Evolutionary conservation across 2,329 filamentous ascomycete species (phyloP), one percentile per base, ranked within the genome.

Genomic region (Colletotrichum salicis): DNA sequence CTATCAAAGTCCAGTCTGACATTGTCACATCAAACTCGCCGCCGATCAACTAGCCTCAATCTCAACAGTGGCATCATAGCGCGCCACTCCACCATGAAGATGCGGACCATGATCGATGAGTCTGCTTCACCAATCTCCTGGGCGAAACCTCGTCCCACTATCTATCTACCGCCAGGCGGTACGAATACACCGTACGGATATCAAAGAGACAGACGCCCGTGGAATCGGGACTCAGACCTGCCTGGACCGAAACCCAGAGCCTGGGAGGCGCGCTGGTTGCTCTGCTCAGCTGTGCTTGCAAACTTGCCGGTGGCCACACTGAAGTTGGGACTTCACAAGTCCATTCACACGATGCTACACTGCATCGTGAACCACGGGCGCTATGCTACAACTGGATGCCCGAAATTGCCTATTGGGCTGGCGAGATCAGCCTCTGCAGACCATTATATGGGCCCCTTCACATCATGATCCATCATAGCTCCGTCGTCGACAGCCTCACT

Each of bases 401-500:
- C 67, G 60, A 68, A 61, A 66, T 70, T 68, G 63, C 73, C 69
- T 62, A 73, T 74, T 76, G 74, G 69, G 41, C 67, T 48, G 33
- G 35, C 60, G 61, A 67, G 72, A 74, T 70, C 70, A 74, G 41
- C 65, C 62, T 70, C 54, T 70, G 58, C 69, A 68, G 60, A 33
- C 66, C 48, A 54, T 59, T 74, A 24, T 59, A 70, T 67, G 67
- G 67, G 67, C 15, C 68, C 41, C 37, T 58, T 58, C 58, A 58
- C 65, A 71, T 71, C 65, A 69, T 69, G 65, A 56, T 71, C 69
- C 69, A 69, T 71, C 69, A 71, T 69, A 35, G 69, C 65, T 67
- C 68, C 68, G 45, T 69, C 63, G 71, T 73, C 69, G 77, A 76
- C 78, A 80, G 79, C 79, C 79, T 80, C 79, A 80, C 77, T 80